Evolutionary conservation across 2,329 filamentous ascomycete species (phyloP).

Genomic region (Epichloe glyceriae): DNA sequence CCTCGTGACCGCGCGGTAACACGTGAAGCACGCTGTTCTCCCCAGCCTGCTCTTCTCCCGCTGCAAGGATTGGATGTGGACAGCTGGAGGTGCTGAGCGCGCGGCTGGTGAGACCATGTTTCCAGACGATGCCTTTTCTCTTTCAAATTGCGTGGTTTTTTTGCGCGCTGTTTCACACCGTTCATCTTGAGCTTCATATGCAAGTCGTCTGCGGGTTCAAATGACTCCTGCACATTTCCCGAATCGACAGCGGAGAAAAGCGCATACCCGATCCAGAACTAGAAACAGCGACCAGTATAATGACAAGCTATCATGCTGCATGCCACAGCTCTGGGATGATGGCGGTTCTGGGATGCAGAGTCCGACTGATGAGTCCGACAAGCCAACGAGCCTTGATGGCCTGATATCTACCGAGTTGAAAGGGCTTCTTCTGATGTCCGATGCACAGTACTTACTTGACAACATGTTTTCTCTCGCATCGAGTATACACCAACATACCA

Average conservation of each 20-base stretch:
- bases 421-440: background rate
- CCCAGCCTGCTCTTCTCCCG: background rate
- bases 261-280: background rate
- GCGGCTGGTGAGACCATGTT: background rate
- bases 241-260: background rate
- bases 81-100: background rate
- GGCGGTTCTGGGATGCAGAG: background rate
- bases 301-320: background rate
- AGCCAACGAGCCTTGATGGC: background rate
- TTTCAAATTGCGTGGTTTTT: background rate
- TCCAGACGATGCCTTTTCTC: background rate
- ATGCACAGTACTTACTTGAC: too few species aligned
- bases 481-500: too few species aligned
- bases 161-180: background rate
- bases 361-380: background rate
- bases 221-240: background rate
- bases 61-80: conserved; percentile 2
- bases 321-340: background rate
- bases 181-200: background rate
- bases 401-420: background rate
- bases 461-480: too few species aligned
- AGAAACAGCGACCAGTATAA: background rate
- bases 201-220: background rate
- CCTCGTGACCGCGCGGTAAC: conserved; percentile 9
- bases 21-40: conserved; percentile 7